Evolutionary conservation across 2,329 filamentous ascomycete genomes (phyloP).

Genomic region (Penicillium sp.): DNA sequence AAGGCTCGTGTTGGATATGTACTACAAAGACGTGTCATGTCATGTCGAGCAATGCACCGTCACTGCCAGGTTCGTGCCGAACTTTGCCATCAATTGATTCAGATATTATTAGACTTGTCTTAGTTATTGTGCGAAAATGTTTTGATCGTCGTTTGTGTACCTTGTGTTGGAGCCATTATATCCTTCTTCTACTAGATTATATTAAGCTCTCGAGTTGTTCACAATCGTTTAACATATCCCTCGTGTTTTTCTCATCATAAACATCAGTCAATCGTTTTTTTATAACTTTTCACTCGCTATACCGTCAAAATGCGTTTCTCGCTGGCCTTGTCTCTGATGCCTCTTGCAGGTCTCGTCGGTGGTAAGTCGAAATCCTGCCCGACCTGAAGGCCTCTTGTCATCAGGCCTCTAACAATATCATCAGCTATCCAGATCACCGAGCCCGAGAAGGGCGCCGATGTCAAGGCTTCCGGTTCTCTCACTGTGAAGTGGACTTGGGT

Average conservation of each 20-base stretch:
- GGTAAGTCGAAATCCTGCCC: conserved; percentile 27
- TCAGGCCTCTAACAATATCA: not conserved
- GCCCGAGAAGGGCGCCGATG: conserved; percentile 35
- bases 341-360: conserved; percentile 35
- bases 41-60: not conserved
- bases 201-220: not conserved
- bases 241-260: not conserved
- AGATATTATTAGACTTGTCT: conserved; percentile 24
- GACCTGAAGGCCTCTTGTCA: not conserved
- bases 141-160: conserved; percentile 4
- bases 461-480: conserved; percentile 41
- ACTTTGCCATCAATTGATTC: conserved; percentile 11
- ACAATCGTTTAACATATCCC: not conserved
- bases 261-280: conserved; percentile 2
- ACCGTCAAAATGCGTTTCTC: conserved; percentile 35
- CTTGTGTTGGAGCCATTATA: not conserved
- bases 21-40: not conserved
- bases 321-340: conserved; percentile 26
- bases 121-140: not conserved
- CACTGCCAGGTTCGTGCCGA: conserved; percentile 4
- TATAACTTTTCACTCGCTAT: conserved; percentile 6
- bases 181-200: not conserved
- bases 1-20: not conserved
- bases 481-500: conserved; percentile 47
- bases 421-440: conserved; percentile 42